These are phyloP conservation scores for Hansfordia pulvinata DNA, from an alignment of 2,329 filamentous ascomycete species.

Conservation along the genomic window DNA sequence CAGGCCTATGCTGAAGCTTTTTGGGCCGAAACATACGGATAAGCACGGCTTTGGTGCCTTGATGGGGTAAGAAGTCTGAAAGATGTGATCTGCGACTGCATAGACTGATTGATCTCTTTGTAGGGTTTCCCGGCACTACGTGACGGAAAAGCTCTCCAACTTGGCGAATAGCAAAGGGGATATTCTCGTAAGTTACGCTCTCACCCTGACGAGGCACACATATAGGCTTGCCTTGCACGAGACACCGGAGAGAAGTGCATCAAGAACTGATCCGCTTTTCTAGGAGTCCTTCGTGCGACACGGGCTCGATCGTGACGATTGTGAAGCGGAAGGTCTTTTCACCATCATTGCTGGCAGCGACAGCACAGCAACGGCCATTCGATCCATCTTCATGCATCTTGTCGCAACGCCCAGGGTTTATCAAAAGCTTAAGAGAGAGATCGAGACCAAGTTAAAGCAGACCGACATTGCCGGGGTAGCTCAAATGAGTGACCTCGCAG, in stretches of 20 bases:
- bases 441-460: no score
- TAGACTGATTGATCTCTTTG: no score
- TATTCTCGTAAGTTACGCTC: slow-evolving; percentile 26
- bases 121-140: no score
- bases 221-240: no score
- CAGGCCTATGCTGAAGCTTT: slow-evolving; percentile 16
- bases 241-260: no score
- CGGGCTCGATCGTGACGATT: slow-evolving; percentile 5
- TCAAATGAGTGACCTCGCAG: slow-evolving; percentile 21
- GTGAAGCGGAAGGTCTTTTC: slow-evolving; percentile 8
- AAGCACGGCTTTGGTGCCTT: slow-evolving; percentile 14
- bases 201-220: no score
- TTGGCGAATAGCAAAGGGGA: slow-evolving; percentile 15
- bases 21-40: slow-evolving; percentile 20
- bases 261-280: no score
- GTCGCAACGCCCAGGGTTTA: slow-evolving; percentile 28
- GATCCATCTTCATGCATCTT: slow-evolving; percentile 30
- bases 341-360: slow-evolving; percentile 32
- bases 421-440: slow-evolving; percentile 26
- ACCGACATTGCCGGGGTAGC: no score
- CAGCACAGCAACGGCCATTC: slow-evolving; percentile 32
- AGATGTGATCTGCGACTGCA: no score
- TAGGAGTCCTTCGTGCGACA: slow-evolving; percentile 10
- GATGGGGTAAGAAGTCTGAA: slow-evolving; percentile 15
- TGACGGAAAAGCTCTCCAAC: slow-evolving; percentile 1